Conservation (phyloP, 2,329 filamentous ascomycete genomes). For the Alternaria tenuissima region DNA sequence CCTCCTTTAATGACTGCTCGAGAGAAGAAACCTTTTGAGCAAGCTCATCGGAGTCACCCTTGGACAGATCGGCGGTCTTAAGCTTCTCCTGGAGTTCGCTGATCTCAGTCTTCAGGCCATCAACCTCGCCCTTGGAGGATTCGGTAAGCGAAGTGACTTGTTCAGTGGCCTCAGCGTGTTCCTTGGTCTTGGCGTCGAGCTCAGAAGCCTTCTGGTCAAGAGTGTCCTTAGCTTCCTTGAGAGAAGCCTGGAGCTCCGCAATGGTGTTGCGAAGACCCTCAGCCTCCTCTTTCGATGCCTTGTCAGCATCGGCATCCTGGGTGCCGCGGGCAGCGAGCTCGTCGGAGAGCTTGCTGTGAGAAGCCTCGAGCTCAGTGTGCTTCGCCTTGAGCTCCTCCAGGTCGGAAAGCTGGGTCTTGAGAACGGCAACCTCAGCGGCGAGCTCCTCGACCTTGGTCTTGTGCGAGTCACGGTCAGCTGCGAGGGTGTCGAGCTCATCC, state of each 20-base stretch:
- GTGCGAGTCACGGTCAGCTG: slow-evolving; percentile 33
- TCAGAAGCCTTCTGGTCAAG: slow-evolving; percentile 33
- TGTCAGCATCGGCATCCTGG: slow-evolving; percentile 32
- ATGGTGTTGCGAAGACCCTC: slow-evolving; percentile 34
- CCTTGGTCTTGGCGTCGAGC: slow-evolving; percentile 30
- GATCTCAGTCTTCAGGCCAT: slow-evolving; percentile 35
- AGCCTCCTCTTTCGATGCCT: slow-evolving; percentile 30
- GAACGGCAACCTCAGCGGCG: slow-evolving; percentile 28
- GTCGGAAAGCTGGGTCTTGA: slow-evolving; percentile 36
- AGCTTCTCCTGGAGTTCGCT: slow-evolving; percentile 34
- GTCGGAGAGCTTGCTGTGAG: slow-evolving; percentile 24
- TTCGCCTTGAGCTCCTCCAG: slow-evolving; percentile 28
- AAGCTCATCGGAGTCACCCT: slow-evolving; percentile 38
- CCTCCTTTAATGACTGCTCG: slow-evolving; percentile 38
- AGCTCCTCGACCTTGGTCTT: slow-evolving; percentile 35
- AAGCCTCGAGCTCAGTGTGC: slow-evolving; percentile 26
- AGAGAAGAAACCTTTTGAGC: slow-evolving; percentile 38
- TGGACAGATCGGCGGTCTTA: slow-evolving; percentile 33
- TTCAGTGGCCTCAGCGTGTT: slow-evolving; percentile 23
- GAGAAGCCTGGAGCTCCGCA: slow-evolving; percentile 37
- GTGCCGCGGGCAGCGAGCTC: slow-evolving; percentile 25
- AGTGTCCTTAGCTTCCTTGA: slow-evolving; percentile 26
- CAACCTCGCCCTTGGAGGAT: slow-evolving; percentile 34
- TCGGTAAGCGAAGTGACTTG: slow-evolving; percentile 25
- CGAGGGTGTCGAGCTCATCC: slow-evolving; percentile 38